Base-by-base conservation (phyloP, 345 rosid species). In the Durio zibethinus region DNA sequence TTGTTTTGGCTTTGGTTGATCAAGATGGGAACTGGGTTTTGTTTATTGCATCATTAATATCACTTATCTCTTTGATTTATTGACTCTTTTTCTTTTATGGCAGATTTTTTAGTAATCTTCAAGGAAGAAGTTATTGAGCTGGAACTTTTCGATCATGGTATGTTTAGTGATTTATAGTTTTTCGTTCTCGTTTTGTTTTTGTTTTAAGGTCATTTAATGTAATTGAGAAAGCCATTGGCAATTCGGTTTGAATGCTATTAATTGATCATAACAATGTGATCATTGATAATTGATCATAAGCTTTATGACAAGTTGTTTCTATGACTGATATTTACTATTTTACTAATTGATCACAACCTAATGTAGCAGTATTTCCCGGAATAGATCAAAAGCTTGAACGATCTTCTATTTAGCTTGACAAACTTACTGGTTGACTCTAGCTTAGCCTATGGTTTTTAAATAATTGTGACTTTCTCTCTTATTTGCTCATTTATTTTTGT, bases 301-400 rank as follows among this genome's bases (percentile, higher is more conserved):
- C 29, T 68, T 42, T 76, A 77, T 80, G 83, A 79, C 27, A 75
- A 67, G 52, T 73, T 86, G 69, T 71, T 61, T 80, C 59, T 50
- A 29, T 75, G 76, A 47, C 20, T 53, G 36, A 21, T 67, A 23
- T 27, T 25, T 1, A 54, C 4, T 66, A 16, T 66, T 10, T 40
- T 4, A 14, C 23, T 36, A 59, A 20, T 11, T 60, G 64, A 12
- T 60, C 36, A 60, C 14, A 29, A 57, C 36, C 52, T 10, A 7
- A 23, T 18, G 25, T 33, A 7, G 53, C 63, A 25, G 33, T 59
- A 25, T 60, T n/a, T 59, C 18, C 18, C 5, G 1, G 7, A 25
- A 59, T 27, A 25, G 18, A 29, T 29, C 40, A 31, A 29, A 35
- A 43, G 67, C 38, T 29, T 33, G 21, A 43, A 59, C 5, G 18